Percentiles rank a stretch among this genome's conserved stretches.
phyloP scores from a whole-genome alignment of 169 alveolate species.

The Babesia bovis region DNA sequence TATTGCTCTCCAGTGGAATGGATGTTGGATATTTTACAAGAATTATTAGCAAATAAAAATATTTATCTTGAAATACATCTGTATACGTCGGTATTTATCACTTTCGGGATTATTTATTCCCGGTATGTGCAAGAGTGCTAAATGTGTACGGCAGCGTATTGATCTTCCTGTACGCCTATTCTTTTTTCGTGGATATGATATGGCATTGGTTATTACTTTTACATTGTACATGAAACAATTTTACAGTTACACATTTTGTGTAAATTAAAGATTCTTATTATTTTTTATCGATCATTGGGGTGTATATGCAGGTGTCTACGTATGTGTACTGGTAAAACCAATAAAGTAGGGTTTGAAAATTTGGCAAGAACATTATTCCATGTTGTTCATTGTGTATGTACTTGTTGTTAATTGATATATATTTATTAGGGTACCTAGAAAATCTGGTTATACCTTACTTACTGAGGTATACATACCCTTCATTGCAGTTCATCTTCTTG shows the following conservation, averaged over 20 bases:
- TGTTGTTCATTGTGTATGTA: neutral
- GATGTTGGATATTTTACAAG: too few relatives aligned
- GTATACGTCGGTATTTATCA: too few relatives aligned
- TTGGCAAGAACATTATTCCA: neutral
- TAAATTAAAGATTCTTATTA: neutral
- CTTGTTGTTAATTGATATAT: neutral
- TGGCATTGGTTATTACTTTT: neutral
- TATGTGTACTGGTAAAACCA: neutral
- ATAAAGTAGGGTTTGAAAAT: neutral
- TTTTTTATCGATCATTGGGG: neutral
- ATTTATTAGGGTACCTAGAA: neutral
- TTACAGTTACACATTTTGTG: neutral
- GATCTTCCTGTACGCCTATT: constrained; percentile 1
- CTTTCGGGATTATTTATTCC: neutral
- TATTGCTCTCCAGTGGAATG: too few relatives aligned
- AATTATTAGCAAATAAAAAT: too few relatives aligned
- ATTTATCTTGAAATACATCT: too few relatives aligned
- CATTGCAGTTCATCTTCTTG: too few relatives aligned
- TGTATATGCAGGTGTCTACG: neutral
- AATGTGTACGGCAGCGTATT: constrained; percentile 7
- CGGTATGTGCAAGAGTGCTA: neutral
- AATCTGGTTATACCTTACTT: too few relatives aligned
- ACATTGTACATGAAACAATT: neutral
- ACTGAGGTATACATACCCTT: too few relatives aligned
- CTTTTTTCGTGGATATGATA: neutral